Evolutionary conservation across 345 rosid genomes (phyloP).

Genomic region (Rhodomyrtus tomentosa): DNA sequence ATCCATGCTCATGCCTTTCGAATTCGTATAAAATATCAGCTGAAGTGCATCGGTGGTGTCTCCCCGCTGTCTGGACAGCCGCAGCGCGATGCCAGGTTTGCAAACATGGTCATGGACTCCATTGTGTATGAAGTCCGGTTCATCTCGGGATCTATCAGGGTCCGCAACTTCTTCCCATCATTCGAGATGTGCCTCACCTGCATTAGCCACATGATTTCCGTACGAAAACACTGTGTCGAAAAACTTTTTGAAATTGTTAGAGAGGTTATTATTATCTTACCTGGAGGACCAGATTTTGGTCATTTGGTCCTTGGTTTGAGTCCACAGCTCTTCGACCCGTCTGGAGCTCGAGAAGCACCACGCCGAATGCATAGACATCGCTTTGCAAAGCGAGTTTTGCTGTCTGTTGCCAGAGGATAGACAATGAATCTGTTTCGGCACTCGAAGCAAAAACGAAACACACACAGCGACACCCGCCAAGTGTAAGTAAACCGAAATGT

Average conservation of each 20-base stretch:
- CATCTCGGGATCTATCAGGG: conserved; percentile 3
- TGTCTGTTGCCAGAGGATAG: not conserved
- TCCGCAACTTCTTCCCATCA: conserved; percentile 3
- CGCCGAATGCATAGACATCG: conserved; percentile 6
- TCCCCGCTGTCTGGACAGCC: not conserved
- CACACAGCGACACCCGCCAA: not conserved
- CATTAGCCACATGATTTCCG: not conserved
- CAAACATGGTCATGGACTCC: not conserved
- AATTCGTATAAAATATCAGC: not conserved
- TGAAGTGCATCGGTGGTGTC: conserved; percentile 2
- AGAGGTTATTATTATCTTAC: not conserved
- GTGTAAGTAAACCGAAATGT: not conserved
- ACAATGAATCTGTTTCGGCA: not conserved
- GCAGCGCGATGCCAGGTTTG: not conserved
- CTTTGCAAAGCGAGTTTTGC: conserved; percentile 5
- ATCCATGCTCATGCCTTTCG: conserved; percentile 2
- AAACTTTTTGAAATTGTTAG: not conserved
- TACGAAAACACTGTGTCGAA: not conserved
- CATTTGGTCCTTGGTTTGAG: conserved; percentile 4
- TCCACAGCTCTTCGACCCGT: conserved; percentile 7
- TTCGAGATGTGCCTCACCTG: conserved; percentile 1
- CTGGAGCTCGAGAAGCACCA: conserved; percentile 5
- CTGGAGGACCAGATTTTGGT: conserved; percentile 7
- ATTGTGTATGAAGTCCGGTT: not conserved
- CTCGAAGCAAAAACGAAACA: not conserved